Percentiles rank a stretch among this genome's conserved stretches.
phyloP scores from a whole-genome alignment of 176 grass and related monocot species.

The Oryza glaberrima region DNA sequence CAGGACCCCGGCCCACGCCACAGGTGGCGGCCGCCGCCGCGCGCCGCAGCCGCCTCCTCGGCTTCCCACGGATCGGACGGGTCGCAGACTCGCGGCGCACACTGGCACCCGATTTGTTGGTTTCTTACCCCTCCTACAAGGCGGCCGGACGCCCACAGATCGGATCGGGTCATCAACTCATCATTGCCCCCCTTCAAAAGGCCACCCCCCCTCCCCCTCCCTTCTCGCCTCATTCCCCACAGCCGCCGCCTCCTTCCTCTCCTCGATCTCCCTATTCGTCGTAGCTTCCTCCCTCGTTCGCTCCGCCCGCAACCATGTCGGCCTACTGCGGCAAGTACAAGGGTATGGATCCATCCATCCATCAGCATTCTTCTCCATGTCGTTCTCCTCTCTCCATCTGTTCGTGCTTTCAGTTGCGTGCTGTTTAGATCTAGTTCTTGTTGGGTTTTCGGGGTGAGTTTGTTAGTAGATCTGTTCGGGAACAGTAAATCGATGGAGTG shows the following conservation, averaged over 20 bases:
- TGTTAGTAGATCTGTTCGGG: background rate
- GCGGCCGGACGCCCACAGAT: background rate
- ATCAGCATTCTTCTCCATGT: background rate
- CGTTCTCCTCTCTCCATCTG: background rate
- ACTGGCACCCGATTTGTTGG: background rate
- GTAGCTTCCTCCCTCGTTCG: background rate
- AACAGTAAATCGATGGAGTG: background rate
- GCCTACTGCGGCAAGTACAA: constrained; percentile 4
- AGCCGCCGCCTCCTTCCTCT: background rate
- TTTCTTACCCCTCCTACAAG: background rate
- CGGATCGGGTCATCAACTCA: background rate
- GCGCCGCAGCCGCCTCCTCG: too few relatives aligned
- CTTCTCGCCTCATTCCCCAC: background rate
- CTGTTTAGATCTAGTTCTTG: background rate
- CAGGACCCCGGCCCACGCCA: too few relatives aligned
- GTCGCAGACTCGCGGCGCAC: background rate
- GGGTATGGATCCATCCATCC: background rate
- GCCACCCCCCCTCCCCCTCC: background rate
- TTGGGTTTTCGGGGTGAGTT: background rate
- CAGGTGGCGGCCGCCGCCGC: too few relatives aligned
- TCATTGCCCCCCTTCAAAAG: background rate
- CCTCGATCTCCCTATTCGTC: background rate
- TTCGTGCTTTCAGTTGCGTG: background rate
- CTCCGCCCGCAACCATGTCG: background rate
- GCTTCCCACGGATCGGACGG: too few relatives aligned